phyloP scores from a whole-genome alignment of 257 asterid genomes.

The Solanum ossicruentum region DNA sequence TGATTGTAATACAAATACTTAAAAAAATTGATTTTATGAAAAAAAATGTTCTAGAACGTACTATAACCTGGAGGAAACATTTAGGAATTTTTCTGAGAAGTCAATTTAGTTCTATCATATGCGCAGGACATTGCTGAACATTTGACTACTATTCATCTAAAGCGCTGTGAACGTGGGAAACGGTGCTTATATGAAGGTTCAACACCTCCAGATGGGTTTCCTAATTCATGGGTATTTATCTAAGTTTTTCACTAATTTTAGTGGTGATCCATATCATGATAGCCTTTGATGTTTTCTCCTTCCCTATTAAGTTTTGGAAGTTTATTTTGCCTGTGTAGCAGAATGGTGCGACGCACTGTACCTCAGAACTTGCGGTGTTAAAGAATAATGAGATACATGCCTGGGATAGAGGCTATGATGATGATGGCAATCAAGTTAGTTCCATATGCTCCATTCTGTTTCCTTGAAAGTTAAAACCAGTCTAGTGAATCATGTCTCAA shows the following conservation, averaged over 20 bases:
- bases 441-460: background rate
- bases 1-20: background rate
- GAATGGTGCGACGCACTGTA: conserved; percentile 29
- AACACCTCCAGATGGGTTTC: conserved; percentile 77
- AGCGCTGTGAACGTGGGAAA: conserved; percentile 82
- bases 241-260: background rate
- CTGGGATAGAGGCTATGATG: conserved; percentile 88
- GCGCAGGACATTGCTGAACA: conserved; percentile 96
- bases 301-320: background rate
- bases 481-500: background rate
- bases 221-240: conserved; percentile 34
- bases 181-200: conserved; percentile 94
- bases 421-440: conserved; percentile 72
- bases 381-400: conserved; percentile 82
- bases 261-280: background rate
- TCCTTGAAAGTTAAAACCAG: background rate
- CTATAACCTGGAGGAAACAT: background rate
- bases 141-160: conserved; percentile 71
- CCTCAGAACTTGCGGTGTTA: conserved; percentile 48
- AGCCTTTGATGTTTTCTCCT: background rate
- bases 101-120: background rate
- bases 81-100: background rate
- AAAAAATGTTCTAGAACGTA: background rate
- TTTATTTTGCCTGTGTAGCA: conserved; percentile 6
- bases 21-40: background rate